Conservation (phyloP, 2,329 filamentous ascomycete genomes). For the Arthrobotrys megalospora region DNA sequence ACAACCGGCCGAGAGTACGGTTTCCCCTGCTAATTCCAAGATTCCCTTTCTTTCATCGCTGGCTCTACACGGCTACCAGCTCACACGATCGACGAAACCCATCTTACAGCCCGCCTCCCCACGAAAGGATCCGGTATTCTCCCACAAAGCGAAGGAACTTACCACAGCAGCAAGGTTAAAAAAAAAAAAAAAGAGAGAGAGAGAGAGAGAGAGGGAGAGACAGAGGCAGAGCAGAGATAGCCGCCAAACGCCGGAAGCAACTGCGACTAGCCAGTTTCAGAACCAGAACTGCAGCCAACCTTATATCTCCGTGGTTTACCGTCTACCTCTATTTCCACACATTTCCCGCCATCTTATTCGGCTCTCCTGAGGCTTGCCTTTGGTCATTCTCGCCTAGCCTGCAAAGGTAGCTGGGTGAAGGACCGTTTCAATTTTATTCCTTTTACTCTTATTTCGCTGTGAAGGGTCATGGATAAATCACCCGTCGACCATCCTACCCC, state of each 20-base stretch:
- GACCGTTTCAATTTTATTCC: neutral
- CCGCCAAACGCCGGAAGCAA: constrained; percentile 33
- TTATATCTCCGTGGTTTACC: constrained; percentile 32
- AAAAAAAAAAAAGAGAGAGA: constrained; percentile 7
- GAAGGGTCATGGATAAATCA: constrained; percentile 41
- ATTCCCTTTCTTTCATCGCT: neutral
- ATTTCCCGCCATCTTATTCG: constrained; percentile 2
- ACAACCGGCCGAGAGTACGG: neutral
- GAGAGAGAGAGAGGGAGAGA: neutral
- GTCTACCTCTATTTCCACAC: constrained; percentile 18
- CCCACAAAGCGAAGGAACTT: neutral
- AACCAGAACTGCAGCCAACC: neutral
- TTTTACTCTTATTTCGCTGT: neutral
- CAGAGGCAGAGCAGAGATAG: neutral
- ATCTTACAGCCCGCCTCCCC: neutral
- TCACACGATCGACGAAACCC: constrained; percentile 10
- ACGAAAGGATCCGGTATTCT: constrained; percentile 3
- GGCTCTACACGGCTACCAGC: neutral
- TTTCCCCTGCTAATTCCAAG: neutral
- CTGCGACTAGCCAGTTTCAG: constrained; percentile 5
- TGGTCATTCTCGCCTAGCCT: neutral
- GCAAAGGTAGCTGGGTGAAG: neutral
- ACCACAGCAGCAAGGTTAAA: neutral
- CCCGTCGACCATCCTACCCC: constrained; percentile 21
- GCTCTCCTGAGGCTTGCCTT: constrained; percentile 4